Conservation (phyloP, 305 asterid species). For the Fraxinus nigra region DNA sequence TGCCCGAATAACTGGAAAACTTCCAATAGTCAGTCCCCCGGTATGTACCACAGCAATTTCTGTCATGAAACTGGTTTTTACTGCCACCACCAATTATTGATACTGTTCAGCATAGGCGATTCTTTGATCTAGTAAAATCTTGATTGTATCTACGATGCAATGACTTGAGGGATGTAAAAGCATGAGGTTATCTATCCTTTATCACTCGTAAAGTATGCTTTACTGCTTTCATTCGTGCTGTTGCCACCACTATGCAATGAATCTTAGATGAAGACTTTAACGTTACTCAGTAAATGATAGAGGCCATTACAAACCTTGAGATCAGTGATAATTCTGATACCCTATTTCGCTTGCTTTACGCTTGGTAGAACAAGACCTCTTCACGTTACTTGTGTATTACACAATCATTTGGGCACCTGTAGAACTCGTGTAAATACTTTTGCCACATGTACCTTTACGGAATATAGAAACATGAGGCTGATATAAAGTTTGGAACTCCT, state of each 20-base stretch:
- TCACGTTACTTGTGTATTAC: neutral
- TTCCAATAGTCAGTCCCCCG: conserved; percentile 91
- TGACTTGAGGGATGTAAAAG: neutral
- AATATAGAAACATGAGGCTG: neutral
- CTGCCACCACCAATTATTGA: neutral
- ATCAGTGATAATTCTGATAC: neutral
- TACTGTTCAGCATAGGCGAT: neutral
- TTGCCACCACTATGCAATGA: neutral
- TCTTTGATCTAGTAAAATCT: neutral
- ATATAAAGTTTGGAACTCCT: neutral
- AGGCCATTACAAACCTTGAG: neutral
- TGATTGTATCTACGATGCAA: neutral
- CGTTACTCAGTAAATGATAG: neutral
- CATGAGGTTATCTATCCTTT: neutral
- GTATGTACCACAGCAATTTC: conserved; percentile 36
- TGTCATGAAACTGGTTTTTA: conserved; percentile 3
- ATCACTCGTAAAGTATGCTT: neutral
- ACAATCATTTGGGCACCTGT: neutral
- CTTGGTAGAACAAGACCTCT: neutral
- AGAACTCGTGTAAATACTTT: neutral
- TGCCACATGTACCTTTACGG: neutral
- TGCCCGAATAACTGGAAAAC: conserved; percentile 76
- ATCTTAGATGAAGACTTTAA: neutral
- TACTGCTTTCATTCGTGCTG: neutral
- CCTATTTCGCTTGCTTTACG: neutral